Evolutionary conservation across 495 filamentous ascomycete species (phyloP), one percentile per base, ranked within the genome.

Genomic region (Cairneyella variabilis): DNA sequence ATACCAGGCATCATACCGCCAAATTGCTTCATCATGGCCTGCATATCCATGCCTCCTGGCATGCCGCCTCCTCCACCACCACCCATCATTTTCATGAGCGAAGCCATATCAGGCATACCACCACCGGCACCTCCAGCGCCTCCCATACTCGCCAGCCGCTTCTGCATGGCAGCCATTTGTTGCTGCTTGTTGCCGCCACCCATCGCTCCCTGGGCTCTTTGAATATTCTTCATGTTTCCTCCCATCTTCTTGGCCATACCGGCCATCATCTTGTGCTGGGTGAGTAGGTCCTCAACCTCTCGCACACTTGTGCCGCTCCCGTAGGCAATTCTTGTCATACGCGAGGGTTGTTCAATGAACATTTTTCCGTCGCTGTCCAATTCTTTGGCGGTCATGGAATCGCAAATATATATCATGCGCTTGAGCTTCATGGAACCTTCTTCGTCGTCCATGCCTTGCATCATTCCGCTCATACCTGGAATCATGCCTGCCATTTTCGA

Each of bases 401-500:
- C 93, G 71, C 91, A 96, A 53, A 99, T 97, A 72, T 95, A 97
- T 61, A 97, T 88, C 95, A 97, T 97, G 54, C 95, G 89, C 66
- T 93, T 91, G 38, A 99, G 79, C 71, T 97, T 97, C 65, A 85
- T 68, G 21, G 83, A 84, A 3, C 91, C 93, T 64, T 97, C 92
- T 64, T 97, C 95, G 67, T 99, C 93, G 67, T 97, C 91, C 76
- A 97, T 91, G 36, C 89, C 89, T 22, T 86, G 83, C 76, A 96
- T 97, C 76, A 97, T 85, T 60, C 89, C 86, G 43, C 84, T 86
- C 56, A 97, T 82, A 26, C 93, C 95, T 0, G 93, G 93, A 48
- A 99, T 97, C 93, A 99, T 99, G 62, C 91, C 91, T 0, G 95
- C 95, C 78, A 99, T 91, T 70, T 99, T 99, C 30, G 85, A 90